Percentiles rank a stretch among this genome's conserved stretches.
Conservation (phyloP, 441 rosid species). For the Mallotus japonicus region DNA sequence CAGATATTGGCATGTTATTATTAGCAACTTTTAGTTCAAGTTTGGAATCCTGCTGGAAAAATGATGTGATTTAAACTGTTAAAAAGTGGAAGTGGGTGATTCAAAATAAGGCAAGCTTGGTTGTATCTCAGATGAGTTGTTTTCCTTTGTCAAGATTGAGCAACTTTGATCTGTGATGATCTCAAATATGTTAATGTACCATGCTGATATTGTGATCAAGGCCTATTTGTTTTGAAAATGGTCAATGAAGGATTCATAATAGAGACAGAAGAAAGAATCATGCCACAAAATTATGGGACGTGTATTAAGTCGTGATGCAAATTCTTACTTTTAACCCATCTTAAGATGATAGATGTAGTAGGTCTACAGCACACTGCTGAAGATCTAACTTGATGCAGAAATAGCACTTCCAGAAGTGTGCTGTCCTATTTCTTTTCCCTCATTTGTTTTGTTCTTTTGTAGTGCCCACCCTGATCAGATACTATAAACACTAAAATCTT, state of each 20-base stretch:
- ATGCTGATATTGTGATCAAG: not conserved
- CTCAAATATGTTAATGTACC: not conserved
- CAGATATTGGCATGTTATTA: not conserved
- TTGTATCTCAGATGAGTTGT: not conserved
- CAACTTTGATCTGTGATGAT: not conserved
- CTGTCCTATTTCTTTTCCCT: not conserved
- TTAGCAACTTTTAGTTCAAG: not conserved
- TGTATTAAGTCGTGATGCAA: too few relatives aligned
- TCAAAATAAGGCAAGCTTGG: not conserved
- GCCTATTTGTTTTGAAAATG: not conserved
- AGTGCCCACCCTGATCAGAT: not conserved
- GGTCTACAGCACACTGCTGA: not conserved
- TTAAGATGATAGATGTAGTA: not conserved
- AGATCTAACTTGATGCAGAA: not conserved
- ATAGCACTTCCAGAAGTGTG: not conserved
- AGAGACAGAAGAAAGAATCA: too few relatives aligned
- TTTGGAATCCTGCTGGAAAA: not conserved
- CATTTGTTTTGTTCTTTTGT: not conserved
- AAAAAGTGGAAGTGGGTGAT: not conserved
- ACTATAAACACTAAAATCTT: not conserved
- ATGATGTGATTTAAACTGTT: not conserved
- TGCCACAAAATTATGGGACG: too few relatives aligned
- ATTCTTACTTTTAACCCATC: not conserved
- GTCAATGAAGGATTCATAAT: too few relatives aligned
- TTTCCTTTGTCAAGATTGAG: not conserved